phyloP scores from a whole-genome alignment of 2,329 filamentous ascomycete species.

The Microcera coccophila region DNA sequence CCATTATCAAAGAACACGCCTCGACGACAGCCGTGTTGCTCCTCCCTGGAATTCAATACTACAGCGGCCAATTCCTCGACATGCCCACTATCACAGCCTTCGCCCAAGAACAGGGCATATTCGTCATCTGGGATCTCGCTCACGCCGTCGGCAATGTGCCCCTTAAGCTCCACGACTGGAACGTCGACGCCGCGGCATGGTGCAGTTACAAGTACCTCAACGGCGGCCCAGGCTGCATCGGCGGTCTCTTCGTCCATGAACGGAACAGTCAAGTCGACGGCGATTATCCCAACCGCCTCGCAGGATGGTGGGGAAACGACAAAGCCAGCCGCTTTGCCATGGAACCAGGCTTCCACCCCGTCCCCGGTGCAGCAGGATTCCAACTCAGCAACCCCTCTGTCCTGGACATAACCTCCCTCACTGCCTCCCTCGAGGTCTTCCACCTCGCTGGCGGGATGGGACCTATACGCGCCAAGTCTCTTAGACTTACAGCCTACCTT shows the following conservation, averaged over 20 bases:
- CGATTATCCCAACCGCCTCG: slow-evolving; percentile 60
- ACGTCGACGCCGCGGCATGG: slow-evolving; percentile 83
- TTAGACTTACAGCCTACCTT: slow-evolving; percentile 63
- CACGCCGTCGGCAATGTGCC: slow-evolving; percentile 78
- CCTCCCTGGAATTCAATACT: slow-evolving; percentile 80
- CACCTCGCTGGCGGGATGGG: slow-evolving; percentile 52
- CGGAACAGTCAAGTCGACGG: slow-evolving; percentile 54
- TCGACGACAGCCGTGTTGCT: slow-evolving; percentile 66
- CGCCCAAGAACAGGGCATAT: slow-evolving; percentile 63
- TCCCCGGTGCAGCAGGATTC: slow-evolving; percentile 70
- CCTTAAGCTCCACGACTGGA: slow-evolving; percentile 72
- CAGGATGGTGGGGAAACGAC: slow-evolving; percentile 80
- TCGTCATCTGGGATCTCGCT: slow-evolving; percentile 78
- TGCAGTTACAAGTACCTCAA: slow-evolving; percentile 90
- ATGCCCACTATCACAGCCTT: slow-evolving; percentile 69
- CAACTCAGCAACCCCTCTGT: slow-evolving; percentile 72
- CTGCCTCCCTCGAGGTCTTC: slow-evolving; percentile 63
- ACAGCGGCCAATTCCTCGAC: slow-evolving; percentile 79
- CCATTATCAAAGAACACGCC: slow-evolving; percentile 69
- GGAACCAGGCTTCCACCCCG: slow-evolving; percentile 70
- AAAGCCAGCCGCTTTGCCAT: slow-evolving; percentile 69
- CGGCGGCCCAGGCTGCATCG: slow-evolving; percentile 73
- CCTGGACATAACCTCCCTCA: slow-evolving; percentile 67
- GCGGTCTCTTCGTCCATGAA: slow-evolving; percentile 72
- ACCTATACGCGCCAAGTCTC: slow-evolving; percentile 56